A percentile compares a stretch with the other conserved stretches of the same genome.
Evolutionary conservation across 2,329 filamentous ascomycete species (phyloP).

Genomic region (Cercospora sp.): DNA sequence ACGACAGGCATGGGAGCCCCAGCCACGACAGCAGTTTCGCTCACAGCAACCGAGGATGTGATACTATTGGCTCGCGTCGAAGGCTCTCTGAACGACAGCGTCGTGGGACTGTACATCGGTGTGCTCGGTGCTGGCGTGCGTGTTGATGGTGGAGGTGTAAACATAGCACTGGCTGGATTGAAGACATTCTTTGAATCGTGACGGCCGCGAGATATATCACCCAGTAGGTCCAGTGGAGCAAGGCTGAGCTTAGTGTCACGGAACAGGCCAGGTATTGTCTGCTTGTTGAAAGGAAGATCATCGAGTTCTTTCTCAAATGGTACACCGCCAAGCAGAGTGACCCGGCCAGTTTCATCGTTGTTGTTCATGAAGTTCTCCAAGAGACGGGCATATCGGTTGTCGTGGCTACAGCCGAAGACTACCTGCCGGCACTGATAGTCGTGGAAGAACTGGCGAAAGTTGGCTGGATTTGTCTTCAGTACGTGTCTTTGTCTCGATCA

Average conservation of each 20-base stretch:
- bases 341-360: conserved; percentile 46
- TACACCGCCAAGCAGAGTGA: conserved; percentile 59
- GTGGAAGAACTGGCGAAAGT: conserved; percentile 56
- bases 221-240: conserved; percentile 29
- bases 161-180: conserved; percentile 34
- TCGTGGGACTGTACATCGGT: conserved; percentile 21
- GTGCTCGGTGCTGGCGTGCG: conserved; percentile 22
- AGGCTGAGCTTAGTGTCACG: conserved; percentile 51
- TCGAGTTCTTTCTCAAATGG: conserved; percentile 57
- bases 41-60: conserved; percentile 25
- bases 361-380: conserved; percentile 54
- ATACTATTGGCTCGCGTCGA: conserved; percentile 26
- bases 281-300: conserved; percentile 51
- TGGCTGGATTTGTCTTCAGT: conserved; percentile 43
- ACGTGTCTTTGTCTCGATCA: background rate
- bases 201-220: conserved; percentile 22
- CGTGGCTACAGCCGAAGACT: conserved; percentile 59
- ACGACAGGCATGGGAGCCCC: conserved; percentile 3
- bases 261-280: conserved; percentile 56
- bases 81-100: conserved; percentile 14
- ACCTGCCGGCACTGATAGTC: conserved; percentile 63
- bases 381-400: conserved; percentile 55
- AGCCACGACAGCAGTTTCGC: conserved; percentile 16
- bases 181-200: conserved; percentile 36
- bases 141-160: conserved; percentile 28